Evolutionary conservation across 2,329 filamentous ascomycete genomes (phyloP).

Genomic region (Botrytis aclada): DNA sequence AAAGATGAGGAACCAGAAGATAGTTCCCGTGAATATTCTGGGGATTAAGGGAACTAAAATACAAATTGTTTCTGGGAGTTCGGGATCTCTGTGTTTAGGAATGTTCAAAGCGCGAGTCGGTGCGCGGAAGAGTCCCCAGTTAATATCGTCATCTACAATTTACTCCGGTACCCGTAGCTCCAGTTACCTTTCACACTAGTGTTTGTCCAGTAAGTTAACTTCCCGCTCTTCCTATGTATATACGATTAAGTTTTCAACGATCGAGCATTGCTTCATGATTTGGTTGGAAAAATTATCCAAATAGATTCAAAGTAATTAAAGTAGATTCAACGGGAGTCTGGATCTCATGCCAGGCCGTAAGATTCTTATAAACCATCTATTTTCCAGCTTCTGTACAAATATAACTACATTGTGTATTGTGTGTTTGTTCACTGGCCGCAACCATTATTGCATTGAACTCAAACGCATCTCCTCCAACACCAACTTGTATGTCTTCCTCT

Average conservation of each 20-base stretch:
- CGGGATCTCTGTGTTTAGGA: neutral
- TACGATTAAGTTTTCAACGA: neutral
- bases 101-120: slow-evolving; percentile 12
- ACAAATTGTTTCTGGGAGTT: neutral
- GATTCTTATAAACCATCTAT: neutral
- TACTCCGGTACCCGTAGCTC: slow-evolving; percentile 15
- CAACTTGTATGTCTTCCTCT: slow-evolving; percentile 83
- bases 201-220: neutral
- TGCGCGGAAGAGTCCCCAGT: slow-evolving; percentile 1
- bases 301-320: neutral
- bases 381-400: neutral
- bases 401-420: neutral
- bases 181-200: neutral
- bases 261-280: neutral
- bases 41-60: neutral
- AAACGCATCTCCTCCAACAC: slow-evolving; percentile 64
- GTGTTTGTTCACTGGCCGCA: neutral
- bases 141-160: slow-evolving; percentile 5
- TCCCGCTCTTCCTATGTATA: neutral
- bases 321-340: neutral
- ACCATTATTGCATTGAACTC: slow-evolving; percentile 24
- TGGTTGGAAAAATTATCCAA: neutral
- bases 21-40: neutral
- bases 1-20: neutral
- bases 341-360: neutral